Evolutionary conservation across 768 basidiomycete genomes (phyloP).

Genomic region (Pisolithus albus): DNA sequence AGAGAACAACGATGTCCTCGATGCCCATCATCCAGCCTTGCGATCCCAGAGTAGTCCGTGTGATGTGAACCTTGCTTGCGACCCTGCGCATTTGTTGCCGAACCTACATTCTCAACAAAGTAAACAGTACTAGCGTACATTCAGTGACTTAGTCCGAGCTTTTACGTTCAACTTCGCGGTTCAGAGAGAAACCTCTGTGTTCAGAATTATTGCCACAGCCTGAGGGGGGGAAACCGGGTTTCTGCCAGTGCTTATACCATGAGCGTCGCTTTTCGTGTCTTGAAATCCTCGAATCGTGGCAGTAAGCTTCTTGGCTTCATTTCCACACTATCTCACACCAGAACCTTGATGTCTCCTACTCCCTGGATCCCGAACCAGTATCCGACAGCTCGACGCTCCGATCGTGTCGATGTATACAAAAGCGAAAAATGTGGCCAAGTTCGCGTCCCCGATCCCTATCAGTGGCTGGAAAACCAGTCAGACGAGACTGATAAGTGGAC

Average conservation of each 20-base stretch:
- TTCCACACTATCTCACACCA: conserved; percentile 8
- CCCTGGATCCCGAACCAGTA: conserved; percentile 55
- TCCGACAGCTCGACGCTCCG: conserved; percentile 57
- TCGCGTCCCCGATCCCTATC: conserved; percentile 61
- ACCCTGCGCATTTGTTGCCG: too few relatives aligned
- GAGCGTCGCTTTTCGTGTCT: conserved; percentile 7
- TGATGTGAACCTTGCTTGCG: too few relatives aligned
- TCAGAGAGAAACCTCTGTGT: too few relatives aligned
- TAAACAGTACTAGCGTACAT: too few relatives aligned
- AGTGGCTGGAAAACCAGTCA: conserved; percentile 63
- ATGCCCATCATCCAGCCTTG: too few relatives aligned
- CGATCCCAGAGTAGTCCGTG: too few relatives aligned
- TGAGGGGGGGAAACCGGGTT: too few relatives aligned
- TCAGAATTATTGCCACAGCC: too few relatives aligned
- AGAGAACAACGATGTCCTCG: too few relatives aligned
- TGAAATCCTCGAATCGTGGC: conserved; percentile 16
- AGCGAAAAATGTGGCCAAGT: conserved; percentile 58
- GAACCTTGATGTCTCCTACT: conserved; percentile 32
- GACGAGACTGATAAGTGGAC: conserved; percentile 64
- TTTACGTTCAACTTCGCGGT: too few relatives aligned
- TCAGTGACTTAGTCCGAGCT: too few relatives aligned
- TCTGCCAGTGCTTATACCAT: conserved; percentile 1
- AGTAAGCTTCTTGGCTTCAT: conserved; percentile 17
- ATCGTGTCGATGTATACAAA: conserved; percentile 63
- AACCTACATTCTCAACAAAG: too few relatives aligned